Evolutionary conservation across 768 basidiomycete species (phyloP).

Genomic region (Melanogaster broomeanus): DNA sequence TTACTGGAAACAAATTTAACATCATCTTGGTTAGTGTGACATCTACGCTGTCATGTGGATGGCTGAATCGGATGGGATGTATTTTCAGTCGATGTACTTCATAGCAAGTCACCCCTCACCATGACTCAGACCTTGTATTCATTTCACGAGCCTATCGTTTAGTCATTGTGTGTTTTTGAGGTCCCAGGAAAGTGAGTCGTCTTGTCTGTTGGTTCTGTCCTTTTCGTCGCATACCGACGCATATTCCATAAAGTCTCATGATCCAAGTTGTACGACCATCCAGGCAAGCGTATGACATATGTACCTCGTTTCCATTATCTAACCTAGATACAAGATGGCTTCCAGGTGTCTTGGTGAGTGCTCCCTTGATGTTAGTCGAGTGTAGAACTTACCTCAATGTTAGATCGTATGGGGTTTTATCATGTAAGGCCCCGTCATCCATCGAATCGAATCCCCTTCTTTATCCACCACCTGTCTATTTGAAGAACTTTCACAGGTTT

Average conservation of each 20-base stretch:
- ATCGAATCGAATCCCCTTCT: too few species aligned
- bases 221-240: background rate
- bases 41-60: background rate
- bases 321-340: conserved; percentile 47
- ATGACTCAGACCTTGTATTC: background rate
- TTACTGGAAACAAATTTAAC: conserved; percentile 63
- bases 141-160: background rate
- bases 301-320: too few species aligned
- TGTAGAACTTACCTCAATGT: background rate
- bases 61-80: background rate
- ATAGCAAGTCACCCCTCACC: conserved; percentile 52
- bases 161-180: conserved; percentile 48
- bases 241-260: conserved; percentile 35
- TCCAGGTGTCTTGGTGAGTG: conserved; percentile 59
- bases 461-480: background rate
- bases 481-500: conserved; percentile 63
- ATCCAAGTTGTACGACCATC: conserved; percentile 66
- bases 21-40: conserved; percentile 53
- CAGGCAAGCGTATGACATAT: too few species aligned
- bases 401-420: conserved; percentile 68
- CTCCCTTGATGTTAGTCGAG: background rate
- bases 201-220: background rate
- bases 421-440: too few species aligned
- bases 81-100: conserved; percentile 64
- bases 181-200: conserved; percentile 66